Percentiles rank a stretch among this genome's conserved stretches.
phyloP scores from a whole-genome alignment of 2,329 filamentous ascomycete species.

The Epichloe festucae region DNA sequence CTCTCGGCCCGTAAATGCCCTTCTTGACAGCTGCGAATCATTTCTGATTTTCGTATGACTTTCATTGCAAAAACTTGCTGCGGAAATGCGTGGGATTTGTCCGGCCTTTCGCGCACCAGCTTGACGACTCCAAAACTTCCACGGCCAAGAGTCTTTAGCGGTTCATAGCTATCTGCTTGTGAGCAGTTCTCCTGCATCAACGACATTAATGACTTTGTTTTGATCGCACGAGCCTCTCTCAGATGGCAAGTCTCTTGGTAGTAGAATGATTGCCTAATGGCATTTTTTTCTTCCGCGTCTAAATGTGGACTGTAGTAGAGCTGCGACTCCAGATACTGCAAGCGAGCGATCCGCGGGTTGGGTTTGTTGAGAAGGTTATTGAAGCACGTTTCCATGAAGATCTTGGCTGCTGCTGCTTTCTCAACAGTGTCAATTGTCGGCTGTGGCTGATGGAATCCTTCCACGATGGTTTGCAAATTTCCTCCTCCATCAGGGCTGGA shows the following conservation, averaged over 20 bases:
- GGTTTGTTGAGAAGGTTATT: conserved; percentile 49
- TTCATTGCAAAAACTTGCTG: conserved; percentile 84
- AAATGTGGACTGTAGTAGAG: conserved; percentile 43
- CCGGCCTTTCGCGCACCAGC: conserved; percentile 57
- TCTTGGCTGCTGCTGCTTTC: conserved; percentile 65
- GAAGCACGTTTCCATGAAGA: conserved; percentile 77
- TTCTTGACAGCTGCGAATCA: conserved; percentile 84
- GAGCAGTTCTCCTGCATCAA: conserved; percentile 6
- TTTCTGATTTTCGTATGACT: conserved; percentile 84
- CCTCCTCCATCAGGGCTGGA: conserved; percentile 22
- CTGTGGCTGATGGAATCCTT: conserved; percentile 13
- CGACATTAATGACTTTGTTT: conserved; percentile 20
- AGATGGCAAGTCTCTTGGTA: conserved; percentile 60
- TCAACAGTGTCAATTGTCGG: conserved; percentile 52
- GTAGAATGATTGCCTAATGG: conserved; percentile 45
- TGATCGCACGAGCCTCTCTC: conserved; percentile 55
- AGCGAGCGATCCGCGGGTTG: conserved; percentile 17
- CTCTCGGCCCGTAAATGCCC: conserved; percentile 83
- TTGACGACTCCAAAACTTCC: conserved; percentile 90
- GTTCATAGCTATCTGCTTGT: conserved; percentile 46
- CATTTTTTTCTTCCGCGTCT: conserved; percentile 40
- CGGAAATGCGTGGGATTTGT: conserved; percentile 14
- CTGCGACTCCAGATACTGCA: conserved; percentile 28
- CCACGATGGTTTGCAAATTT: conserved; percentile 23
- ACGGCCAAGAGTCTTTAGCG: conserved; percentile 73